Evolutionary conservation across 2,329 filamentous ascomycete species (phyloP), one percentile per base, ranked within the genome.

Genomic region (Paramyrothecium sp.): DNA sequence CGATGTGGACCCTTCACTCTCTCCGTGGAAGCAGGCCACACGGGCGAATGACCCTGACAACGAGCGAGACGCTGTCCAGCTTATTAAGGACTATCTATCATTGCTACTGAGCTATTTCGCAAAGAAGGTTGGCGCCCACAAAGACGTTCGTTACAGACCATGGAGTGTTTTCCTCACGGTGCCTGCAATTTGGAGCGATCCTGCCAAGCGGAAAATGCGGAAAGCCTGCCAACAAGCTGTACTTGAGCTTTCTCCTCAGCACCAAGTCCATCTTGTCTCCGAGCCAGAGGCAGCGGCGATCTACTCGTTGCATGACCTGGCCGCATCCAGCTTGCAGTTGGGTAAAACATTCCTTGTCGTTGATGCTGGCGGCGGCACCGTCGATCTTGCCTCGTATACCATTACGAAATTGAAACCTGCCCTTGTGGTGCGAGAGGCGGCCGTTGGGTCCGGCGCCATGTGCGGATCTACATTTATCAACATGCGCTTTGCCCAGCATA

Each of bases 111-210:
- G n/a, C n/a, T n/a, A n/a, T n/a, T n/a, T n/a, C n/a, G n/a, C n/a
- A n/a, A n/a, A n/a, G n/a, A n/a, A n/a, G n/a, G n/a, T n/a, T n/a
- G n/a, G n/a, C n/a, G n/a, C n/a, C n/a, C n/a, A n/a, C n/a, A n/a
- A n/a, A n/a, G n/a, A n/a, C n/a, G n/a, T n/a, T n/a, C n/a, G n/a
- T n/a, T n/a, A n/a, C n/a, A n/a, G n/a, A n/a, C n/a, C n/a, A n/a
- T n/a, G n/a, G n/a, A n/a, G n/a, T n/a, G n/a, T 82, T 53, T 75
- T 84, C 49, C 66, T 84, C 49, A 83, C 82, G 0, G 81, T 85
- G 0, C 82, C 82, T 1, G 81, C 82, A 7, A 80, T 85, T 7
- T 85, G 82, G 82, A 81, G 75, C 50, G 80, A 84, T 47, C 67
- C 74, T 5, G 80, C 81, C 54, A 83, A 80, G 50, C 72, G 81